Percentiles rank a stretch among this genome's conserved stretches.
These are phyloP conservation scores for Dichotomocladium elegans DNA, from an alignment of 371 early-diverging fungal genomes.

Conservation along the genomic window DNA sequence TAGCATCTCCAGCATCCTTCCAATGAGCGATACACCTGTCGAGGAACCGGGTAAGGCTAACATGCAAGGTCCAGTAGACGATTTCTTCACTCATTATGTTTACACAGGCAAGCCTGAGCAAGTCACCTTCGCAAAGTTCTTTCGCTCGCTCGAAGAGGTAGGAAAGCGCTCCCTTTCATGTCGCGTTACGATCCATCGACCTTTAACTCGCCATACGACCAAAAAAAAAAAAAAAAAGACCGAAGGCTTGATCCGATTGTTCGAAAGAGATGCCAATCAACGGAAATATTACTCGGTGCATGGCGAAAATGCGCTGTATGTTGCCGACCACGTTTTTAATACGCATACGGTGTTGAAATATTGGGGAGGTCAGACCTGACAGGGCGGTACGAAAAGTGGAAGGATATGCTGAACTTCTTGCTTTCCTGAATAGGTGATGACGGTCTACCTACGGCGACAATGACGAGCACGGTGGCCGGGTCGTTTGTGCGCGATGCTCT, in stretches of 20 bases:
- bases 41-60: neutral
- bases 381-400: neutral
- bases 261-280: constrained; percentile 59
- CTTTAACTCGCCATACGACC: neutral
- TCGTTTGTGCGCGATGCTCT: constrained; percentile 78
- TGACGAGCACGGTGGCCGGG: constrained; percentile 73
- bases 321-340: constrained; percentile 83
- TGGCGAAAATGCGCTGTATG: constrained; percentile 83
- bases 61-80: neutral
- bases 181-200: neutral
- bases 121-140: constrained; percentile 7
- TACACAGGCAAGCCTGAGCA: constrained; percentile 10
- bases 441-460: constrained; percentile 73
- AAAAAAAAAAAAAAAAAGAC: constrained; percentile 12
- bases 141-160: constrained; percentile 7
- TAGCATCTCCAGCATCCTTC: no score
- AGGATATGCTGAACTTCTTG: neutral
- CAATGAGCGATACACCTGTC: neutral
- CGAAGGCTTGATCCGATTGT: constrained; percentile 64
- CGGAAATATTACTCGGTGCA: constrained; percentile 73
- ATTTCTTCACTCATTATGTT: neutral
- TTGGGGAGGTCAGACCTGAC: constrained; percentile 60
- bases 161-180: no score
- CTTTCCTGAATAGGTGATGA: constrained; percentile 33
- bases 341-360: constrained; percentile 89